Percentiles rank a stretch among this genome's conserved stretches.
Evolutionary conservation across 768 basidiomycete genomes (phyloP).

Genomic region (Kwoniella dendrophila): DNA sequence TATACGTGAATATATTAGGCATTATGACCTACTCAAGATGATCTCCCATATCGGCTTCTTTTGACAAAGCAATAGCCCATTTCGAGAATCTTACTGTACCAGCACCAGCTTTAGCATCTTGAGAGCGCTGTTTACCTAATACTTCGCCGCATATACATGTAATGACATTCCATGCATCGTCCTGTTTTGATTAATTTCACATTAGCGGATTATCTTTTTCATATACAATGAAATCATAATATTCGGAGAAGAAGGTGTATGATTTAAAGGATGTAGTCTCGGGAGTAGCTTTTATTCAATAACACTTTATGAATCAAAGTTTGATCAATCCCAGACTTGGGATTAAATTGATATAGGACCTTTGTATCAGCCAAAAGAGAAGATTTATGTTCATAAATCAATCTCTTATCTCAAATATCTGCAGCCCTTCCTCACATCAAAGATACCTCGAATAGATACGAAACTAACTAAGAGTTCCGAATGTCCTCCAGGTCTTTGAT

Average conservation of each 20-base stretch:
- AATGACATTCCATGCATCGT: conserved; percentile 67
- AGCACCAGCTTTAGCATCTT: conserved; percentile 28
- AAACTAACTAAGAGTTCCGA: conserved; percentile 70
- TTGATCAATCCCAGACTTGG: conserved; percentile 67
- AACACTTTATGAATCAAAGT: conserved; percentile 73
- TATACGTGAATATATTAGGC: background rate
- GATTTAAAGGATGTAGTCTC: conserved; percentile 67
- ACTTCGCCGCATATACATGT: conserved; percentile 83
- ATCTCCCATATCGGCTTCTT: conserved; percentile 42
- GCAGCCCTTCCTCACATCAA: conserved; percentile 1
- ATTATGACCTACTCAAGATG: conserved; percentile 64
- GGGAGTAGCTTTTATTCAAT: conserved; percentile 85
- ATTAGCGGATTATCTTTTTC: background rate
- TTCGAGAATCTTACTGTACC: conserved; percentile 68
- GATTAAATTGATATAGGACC: conserved; percentile 66
- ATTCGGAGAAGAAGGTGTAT: background rate
- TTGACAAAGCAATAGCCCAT: conserved; percentile 75
- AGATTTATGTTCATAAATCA: conserved; percentile 4
- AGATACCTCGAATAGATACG: conserved; percentile 22
- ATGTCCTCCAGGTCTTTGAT: conserved; percentile 8
- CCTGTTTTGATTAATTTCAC: conserved; percentile 46
- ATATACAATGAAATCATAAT: conserved; percentile 1
- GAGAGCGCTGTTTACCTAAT: conserved; percentile 60
- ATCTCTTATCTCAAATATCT: conserved; percentile 25
- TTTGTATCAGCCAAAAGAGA: conserved; percentile 86